Evolutionary conservation across 495 filamentous ascomycete species (phyloP), one percentile per base, ranked within the genome.

Genomic region (Aspergillus baeticus): DNA sequence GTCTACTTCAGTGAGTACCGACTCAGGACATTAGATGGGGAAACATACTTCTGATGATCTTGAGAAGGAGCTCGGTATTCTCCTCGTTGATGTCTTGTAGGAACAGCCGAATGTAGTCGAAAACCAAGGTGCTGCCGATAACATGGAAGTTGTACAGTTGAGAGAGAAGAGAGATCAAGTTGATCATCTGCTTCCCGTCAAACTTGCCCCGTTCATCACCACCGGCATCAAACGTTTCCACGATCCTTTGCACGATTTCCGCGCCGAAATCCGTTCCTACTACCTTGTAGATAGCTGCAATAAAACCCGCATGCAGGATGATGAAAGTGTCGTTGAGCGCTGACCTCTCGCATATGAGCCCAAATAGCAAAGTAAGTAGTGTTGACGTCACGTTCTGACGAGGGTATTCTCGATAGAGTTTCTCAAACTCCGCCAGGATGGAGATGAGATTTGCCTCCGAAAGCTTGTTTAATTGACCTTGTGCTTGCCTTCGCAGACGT

Each of bases 141-240:
- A 97, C 79, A 58, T 96, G 89, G 66, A 98, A 94, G 57, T 87
- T 93, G 71, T 98, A 98, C 5, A 98, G 76, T 59, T 92, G 84
- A 0, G 90, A 84, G n/a, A 97, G 72, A 35, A 98, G 80, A 17
- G 87, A 87, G 21, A 96, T 83, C 38, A 98, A 69, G 70, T 98
- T 97, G 37, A 84, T 80, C 10, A 77, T 71, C 58, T 91, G 82
- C 66, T 96, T 96, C 54, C 72, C 82, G 65, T 68, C 77, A 58
- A 69, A 77, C 22, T 60, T 77, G 6, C 71, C 70, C 14, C 69
- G 56, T 47, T 76, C 73, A 23, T 74, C 67, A 10, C 61, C 66
- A 15, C 60, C 63, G 45, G 67, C 74, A 62, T 70, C 76, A 64
- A 96, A 87, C 10, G 81, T 81, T 52, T 92, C 82, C 10, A 95